Base-by-base conservation (phyloP, 192 early-diverging fungal species). In the Rhizoclosmatium globosum region DNA sequence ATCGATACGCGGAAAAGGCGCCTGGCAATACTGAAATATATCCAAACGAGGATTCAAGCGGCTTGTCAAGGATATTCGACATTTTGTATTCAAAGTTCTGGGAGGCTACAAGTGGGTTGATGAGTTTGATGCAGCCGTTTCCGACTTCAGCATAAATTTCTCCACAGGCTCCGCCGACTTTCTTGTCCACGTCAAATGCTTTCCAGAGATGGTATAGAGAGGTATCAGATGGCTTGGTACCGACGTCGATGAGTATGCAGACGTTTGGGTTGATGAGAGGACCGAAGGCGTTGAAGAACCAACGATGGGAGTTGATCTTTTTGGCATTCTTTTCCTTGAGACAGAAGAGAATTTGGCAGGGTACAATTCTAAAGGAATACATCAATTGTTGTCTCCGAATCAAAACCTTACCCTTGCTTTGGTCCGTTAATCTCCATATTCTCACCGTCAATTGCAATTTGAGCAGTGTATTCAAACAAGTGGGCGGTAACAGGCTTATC, bases 151-250 rank as follows among this genome's bases (percentile, higher is more conserved):
- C 93, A 69, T 92, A 92, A 79, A 98, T 97, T 83, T 98, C 97
- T 50, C 97, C 97, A 76, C 97, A 98, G 7, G 97, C 97, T 39
- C 97, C 97, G 60, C 93, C 97, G 39, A 98, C 90, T 31, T 89
- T 82, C 45, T 89, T 88, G 84, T 95, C 86, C 38, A 87, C 83
- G 82, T 95, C 94, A 82, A 98, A 98, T 58, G 93, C 92, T 84
- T 95, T 95, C 95, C 95, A 98, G 61, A 98, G 82, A 77, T 96
- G 93, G 87, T 97, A 98, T 53, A 98, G 89, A 17, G 93, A 92
- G 41, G 91, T 93, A 76, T 89, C 87, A 17, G 90, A 89, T 15
- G 95, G 94, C 77, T 94, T 92, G 66, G 97, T 98, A 13, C 97
- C 97, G 44, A 97, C 97, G 82, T 98, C 97, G 42, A 98, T 87